phyloP scores from a whole-genome alignment of 192 early-diverging fungal genomes.

The Spizellomyces sp. region DNA sequence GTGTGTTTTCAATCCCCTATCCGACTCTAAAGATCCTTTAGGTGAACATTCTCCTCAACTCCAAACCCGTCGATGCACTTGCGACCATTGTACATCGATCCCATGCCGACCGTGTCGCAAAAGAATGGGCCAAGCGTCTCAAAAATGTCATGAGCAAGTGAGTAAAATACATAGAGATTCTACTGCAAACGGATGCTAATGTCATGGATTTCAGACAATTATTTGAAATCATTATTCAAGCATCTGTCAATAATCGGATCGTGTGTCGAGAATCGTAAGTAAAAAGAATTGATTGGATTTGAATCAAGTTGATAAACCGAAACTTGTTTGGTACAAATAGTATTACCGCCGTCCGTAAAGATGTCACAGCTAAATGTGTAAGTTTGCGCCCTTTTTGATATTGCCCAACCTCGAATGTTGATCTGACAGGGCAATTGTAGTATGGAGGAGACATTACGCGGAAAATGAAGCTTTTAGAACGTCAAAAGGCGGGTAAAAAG shows the following conservation, averaged over 20 bases:
- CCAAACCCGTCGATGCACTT: slow-evolving; percentile 89
- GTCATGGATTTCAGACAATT: slow-evolving; percentile 63
- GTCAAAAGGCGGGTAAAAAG: slow-evolving; percentile 97
- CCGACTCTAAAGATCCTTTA: neutral
- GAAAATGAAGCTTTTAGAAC: slow-evolving; percentile 96
- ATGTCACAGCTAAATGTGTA: slow-evolving; percentile 94
- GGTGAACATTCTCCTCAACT: slow-evolving; percentile 87
- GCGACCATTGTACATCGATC: slow-evolving; percentile 83
- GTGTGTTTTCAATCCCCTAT: no score
- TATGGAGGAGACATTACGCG: slow-evolving; percentile 96
- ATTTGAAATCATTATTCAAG: slow-evolving; percentile 95
- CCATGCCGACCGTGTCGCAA: slow-evolving; percentile 68
- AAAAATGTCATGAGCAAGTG: slow-evolving; percentile 73
- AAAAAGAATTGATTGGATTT: neutral
- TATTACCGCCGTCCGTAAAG: slow-evolving; percentile 84
- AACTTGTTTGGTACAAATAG: slow-evolving; percentile 27
- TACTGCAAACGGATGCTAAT: no score
- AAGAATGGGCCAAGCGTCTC: slow-evolving; percentile 81
- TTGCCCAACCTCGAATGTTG: neutral
- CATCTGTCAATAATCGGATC: slow-evolving; percentile 78
- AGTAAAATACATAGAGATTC: neutral
- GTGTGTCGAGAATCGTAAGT: slow-evolving; percentile 81
- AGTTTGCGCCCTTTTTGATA: slow-evolving; percentile 31
- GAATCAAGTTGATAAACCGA: neutral
- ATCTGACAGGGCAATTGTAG: slow-evolving; percentile 17